Evolutionary conservation across 1,139 yeast genomes (phyloP).

Genomic region (Saccharomycopsis phalli): DNA sequence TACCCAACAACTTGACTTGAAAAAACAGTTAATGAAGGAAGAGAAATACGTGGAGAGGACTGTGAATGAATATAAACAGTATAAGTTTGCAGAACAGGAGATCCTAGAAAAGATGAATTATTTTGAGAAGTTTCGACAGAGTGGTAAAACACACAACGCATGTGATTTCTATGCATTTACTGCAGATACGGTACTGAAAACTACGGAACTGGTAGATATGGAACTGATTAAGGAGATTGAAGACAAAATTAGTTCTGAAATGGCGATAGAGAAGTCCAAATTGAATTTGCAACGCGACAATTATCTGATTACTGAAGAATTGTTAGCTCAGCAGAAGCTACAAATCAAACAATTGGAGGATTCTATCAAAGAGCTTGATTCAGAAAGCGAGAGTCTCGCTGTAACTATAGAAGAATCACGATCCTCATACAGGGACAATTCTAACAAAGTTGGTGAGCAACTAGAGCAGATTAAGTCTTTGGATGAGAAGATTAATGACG

Average conservation of each 20-base stretch:
- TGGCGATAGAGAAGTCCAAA: background rate
- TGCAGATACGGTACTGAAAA: too few relatives aligned
- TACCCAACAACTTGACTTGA: conserved; percentile 11
- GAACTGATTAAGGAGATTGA: background rate
- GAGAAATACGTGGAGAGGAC: conserved; percentile 16
- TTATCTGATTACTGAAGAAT: background rate
- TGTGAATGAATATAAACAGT: conserved; percentile 8
- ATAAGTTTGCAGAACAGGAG: conserved; percentile 3
- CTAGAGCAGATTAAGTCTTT: conserved; percentile 7
- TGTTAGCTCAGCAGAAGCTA: conserved; percentile 3
- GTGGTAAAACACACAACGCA: background rate
- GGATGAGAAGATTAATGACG: conserved; percentile 7
- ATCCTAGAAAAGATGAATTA: conserved; percentile 1
- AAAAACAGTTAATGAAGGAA: conserved; percentile 10
- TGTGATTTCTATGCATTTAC: too few relatives aligned
- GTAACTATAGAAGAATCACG: conserved; percentile 11
- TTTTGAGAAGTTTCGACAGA: background rate
- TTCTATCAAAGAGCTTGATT: background rate
- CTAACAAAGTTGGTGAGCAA: conserved; percentile 10
- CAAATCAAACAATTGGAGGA: conserved; percentile 10
- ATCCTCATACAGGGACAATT: conserved; percentile 9
- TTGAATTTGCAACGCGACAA: background rate
- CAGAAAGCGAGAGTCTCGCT: background rate
- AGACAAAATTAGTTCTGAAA: background rate
- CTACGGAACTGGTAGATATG: too few relatives aligned